phyloP scores from a whole-genome alignment of 208 protist species.

The Trypanosoma vivax region DNA sequence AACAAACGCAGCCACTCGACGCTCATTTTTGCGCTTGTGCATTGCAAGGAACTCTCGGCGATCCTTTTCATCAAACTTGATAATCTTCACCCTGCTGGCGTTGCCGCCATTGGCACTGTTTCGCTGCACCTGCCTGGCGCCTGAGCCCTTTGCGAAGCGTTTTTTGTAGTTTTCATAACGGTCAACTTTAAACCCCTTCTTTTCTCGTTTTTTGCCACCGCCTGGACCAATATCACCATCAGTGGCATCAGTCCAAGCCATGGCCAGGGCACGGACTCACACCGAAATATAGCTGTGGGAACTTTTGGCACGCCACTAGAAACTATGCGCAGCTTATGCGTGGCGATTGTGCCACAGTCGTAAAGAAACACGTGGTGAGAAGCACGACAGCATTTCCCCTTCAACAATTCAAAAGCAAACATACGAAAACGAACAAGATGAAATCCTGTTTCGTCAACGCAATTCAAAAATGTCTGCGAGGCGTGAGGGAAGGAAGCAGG shows the following conservation, averaged over 20 bases:
- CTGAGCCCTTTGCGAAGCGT: slow-evolving; percentile 32
- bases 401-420: too few species aligned
- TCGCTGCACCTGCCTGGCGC: slow-evolving; percentile 36
- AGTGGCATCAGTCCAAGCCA: not conserved
- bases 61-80: slow-evolving; percentile 59
- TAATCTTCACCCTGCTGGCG: slow-evolving; percentile 31
- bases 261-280: not conserved
- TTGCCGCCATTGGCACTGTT: slow-evolving; percentile 8
- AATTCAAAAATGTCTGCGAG: too few species aligned
- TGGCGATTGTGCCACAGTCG: too few species aligned
- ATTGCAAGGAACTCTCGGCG: slow-evolving; percentile 67
- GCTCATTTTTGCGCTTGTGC: slow-evolving; percentile 85
- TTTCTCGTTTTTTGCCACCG: slow-evolving; percentile 43
- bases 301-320: too few species aligned
- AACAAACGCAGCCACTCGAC: slow-evolving; percentile 80
- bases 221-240: slow-evolving; percentile 2
- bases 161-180: slow-evolving; percentile 67
- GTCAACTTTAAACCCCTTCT: slow-evolving; percentile 86
- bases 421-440: too few species aligned
- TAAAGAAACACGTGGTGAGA: too few species aligned
- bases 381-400: too few species aligned
- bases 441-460: too few species aligned
- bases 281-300: too few species aligned
- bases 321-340: too few species aligned
- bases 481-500: too few species aligned